Conservation (phyloP, 1,284 basidiomycete genomes). For the Farysia itapuensis region DNA sequence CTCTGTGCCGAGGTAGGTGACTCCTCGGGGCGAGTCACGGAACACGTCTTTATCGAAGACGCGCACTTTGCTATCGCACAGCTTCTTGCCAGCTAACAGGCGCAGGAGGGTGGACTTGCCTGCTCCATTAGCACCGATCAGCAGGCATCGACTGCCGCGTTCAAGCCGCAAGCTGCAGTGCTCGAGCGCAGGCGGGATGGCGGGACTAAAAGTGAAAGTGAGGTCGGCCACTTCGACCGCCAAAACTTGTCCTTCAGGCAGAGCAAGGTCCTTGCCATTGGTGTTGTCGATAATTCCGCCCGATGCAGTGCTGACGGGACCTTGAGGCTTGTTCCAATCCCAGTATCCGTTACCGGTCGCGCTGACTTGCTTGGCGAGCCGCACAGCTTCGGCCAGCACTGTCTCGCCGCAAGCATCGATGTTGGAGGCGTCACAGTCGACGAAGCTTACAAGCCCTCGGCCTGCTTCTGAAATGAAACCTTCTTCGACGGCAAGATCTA, state of each 20-base stretch:
- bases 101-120: conserved; percentile 95
- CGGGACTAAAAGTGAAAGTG: conserved; percentile 45
- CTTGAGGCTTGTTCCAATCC: conserved; percentile 48
- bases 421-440: conserved; percentile 71
- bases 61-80: conserved; percentile 44
- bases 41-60: conserved; percentile 58
- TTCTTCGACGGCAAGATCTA: conserved; percentile 69
- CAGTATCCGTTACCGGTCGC: conserved; percentile 45
- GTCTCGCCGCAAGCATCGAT: conserved; percentile 65
- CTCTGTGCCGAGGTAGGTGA: conserved; percentile 75
- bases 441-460: conserved; percentile 31
- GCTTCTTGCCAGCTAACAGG: conserved; percentile 82
- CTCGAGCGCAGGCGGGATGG: conserved; percentile 41
- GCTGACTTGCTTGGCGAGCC: conserved; percentile 20
- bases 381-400: conserved; percentile 41
- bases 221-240: conserved; percentile 54
- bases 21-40: conserved; percentile 48
- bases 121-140: conserved; percentile 65
- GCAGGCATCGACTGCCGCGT: conserved; percentile 50
- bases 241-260: conserved; percentile 18
- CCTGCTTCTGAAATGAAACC: conserved; percentile 66
- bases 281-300: conserved; percentile 25
- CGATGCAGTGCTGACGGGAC: conserved; percentile 10
- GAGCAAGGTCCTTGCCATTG: conserved; percentile 11
- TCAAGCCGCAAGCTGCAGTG: conserved; percentile 47